Percentiles rank a stretch among this genome's conserved stretches.
These are phyloP conservation scores for Rhodotorula sp. DNA, from an alignment of 1,284 basidiomycete species.

Conservation along the genomic window DNA sequence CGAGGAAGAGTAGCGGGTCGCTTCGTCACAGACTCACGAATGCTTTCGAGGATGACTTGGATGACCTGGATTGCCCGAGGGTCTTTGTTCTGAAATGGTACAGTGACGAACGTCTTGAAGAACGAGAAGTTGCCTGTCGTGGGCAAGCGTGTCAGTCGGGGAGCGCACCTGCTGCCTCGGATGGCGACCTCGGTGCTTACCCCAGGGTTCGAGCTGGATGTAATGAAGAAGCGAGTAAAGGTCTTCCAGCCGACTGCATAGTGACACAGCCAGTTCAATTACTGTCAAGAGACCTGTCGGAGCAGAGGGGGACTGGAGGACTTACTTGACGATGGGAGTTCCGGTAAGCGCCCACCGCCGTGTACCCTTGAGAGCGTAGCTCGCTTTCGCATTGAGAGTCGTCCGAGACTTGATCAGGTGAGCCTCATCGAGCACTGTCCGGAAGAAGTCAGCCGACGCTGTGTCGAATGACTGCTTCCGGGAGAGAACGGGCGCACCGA, in stretches of 20 bases:
- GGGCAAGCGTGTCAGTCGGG: background rate
- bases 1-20: background rate
- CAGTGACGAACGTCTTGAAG: constrained; percentile 80
- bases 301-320: background rate
- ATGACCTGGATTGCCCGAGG: constrained; percentile 88
- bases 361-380: constrained; percentile 74
- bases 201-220: constrained; percentile 87
- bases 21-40: constrained; percentile 47
- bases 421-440: constrained; percentile 60
- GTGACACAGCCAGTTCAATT: background rate
- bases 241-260: constrained; percentile 66
- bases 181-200: constrained; percentile 43
- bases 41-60: constrained; percentile 84
- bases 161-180: accelerated
- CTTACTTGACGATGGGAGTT: constrained; percentile 90
- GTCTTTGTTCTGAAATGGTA: constrained; percentile 71
- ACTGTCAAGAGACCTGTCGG: background rate
- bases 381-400: constrained; percentile 86
- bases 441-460: background rate
- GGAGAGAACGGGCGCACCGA: constrained; percentile 46
- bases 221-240: constrained; percentile 86
- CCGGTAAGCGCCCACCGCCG: constrained; percentile 90
- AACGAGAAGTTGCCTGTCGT: constrained; percentile 64
- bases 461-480: no score
- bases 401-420: constrained; percentile 91